These are phyloP conservation scores for Penicillium sp. DNA, from an alignment of 2,329 filamentous ascomycete species.

Conservation along the genomic window DNA sequence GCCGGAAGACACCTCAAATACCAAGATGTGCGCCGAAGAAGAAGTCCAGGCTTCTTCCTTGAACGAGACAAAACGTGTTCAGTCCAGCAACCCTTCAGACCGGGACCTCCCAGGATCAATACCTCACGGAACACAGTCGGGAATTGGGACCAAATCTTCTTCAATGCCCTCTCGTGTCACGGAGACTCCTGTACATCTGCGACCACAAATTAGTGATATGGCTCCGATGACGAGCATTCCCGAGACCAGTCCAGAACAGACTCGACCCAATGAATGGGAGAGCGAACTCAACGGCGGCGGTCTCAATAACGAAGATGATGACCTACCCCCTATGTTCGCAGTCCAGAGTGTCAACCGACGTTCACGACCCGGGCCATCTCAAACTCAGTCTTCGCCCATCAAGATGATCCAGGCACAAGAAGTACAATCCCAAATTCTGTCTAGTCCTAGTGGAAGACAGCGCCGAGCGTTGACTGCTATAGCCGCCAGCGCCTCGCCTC, in stretches of 20 bases:
- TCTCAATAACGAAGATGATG: slow-evolving; percentile 42
- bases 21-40: not conserved
- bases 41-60: slow-evolving; percentile 10
- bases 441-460: slow-evolving; percentile 44
- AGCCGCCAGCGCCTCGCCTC: slow-evolving; percentile 47
- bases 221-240: slow-evolving; percentile 42
- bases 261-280: slow-evolving; percentile 30
- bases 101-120: slow-evolving; percentile 11
- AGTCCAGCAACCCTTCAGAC: slow-evolving; percentile 23
- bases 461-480: slow-evolving; percentile 48
- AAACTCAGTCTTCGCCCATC: slow-evolving; percentile 30
- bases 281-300: slow-evolving; percentile 30
- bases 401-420: slow-evolving; percentile 32
- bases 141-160: slow-evolving; percentile 36
- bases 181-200: slow-evolving; percentile 44
- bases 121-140: slow-evolving; percentile 16
- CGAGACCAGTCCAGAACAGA: slow-evolving; percentile 42
- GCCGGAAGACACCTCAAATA: slow-evolving; percentile 8
- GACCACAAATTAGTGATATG: slow-evolving; percentile 29
- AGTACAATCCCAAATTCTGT: slow-evolving; percentile 34
- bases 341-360: slow-evolving; percentile 19
- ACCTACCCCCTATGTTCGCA: slow-evolving; percentile 40
- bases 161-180: slow-evolving; percentile 46
- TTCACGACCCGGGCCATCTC: slow-evolving; percentile 26
- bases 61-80: slow-evolving; percentile 12